phyloP scores from a whole-genome alignment of 139 green algal genomes.

The Chloropicon primus region DNA sequence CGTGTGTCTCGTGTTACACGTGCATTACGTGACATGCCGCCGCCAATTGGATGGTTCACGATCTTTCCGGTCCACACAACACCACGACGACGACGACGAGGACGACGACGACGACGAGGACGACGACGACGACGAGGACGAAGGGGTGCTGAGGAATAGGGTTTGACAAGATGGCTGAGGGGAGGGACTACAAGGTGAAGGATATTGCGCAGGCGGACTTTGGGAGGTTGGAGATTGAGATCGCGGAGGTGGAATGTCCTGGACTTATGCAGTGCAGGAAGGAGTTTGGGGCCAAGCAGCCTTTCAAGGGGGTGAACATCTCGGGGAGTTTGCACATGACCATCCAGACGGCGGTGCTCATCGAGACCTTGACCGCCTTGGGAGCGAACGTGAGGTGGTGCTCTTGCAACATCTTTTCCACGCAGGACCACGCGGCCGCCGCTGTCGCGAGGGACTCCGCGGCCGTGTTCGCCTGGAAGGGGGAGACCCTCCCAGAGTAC shows the following conservation, averaged over 20 bases:
- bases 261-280: conserved; percentile 84
- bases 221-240: conserved; percentile 91
- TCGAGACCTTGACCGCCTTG: conserved; percentile 92
- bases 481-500: conserved; percentile 99
- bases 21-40: too few relatives aligned
- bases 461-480: conserved; percentile 98
- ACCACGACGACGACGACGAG: too few relatives aligned
- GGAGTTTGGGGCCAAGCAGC: conserved; percentile 86
- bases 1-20: too few relatives aligned
- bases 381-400: conserved; percentile 96
- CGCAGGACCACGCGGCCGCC: conserved; percentile 93
- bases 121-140: too few relatives aligned
- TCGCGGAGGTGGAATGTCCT: conserved; percentile 98
- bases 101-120: too few relatives aligned
- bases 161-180: background rate
- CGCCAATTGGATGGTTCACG: too few relatives aligned
- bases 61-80: too few relatives aligned
- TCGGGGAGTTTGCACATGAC: conserved; percentile 98
- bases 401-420: conserved; percentile 99
- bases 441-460: conserved; percentile 90
- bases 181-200: background rate
- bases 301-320: conserved; percentile 86
- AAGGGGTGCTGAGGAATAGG: background rate
- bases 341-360: conserved; percentile 94
- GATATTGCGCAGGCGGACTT: conserved; percentile 77